These are phyloP conservation scores for Coriolopsis trogii DNA, from an alignment of 1,284 basidiomycete species.

Conservation along the genomic window DNA sequence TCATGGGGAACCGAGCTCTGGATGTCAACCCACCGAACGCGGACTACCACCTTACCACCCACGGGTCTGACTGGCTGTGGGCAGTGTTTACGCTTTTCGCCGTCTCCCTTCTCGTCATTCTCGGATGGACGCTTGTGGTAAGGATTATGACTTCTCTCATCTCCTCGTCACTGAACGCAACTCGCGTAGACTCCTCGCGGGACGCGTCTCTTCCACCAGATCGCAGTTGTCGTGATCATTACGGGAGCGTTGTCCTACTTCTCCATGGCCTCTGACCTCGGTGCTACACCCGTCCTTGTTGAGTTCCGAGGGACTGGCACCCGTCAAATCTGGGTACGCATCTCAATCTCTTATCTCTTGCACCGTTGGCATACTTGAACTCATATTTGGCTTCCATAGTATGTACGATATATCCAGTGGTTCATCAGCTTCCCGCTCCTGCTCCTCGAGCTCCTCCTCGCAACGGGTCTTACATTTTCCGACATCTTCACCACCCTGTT, in stretches of 20 bases:
- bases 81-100: constrained; percentile 56
- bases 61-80: constrained; percentile 58
- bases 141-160: neutral
- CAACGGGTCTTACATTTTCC: constrained; percentile 53
- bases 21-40: constrained; percentile 43
- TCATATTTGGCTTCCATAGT: too few relatives aligned
- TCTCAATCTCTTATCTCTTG: neutral
- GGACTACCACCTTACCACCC: constrained; percentile 40
- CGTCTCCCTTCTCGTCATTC: constrained; percentile 40
- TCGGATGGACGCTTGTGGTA: constrained; percentile 45
- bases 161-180: neutral
- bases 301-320: constrained; percentile 89
- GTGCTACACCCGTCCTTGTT: constrained; percentile 63
- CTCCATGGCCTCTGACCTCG: constrained; percentile 51
- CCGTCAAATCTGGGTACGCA: constrained; percentile 47
- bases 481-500: constrained; percentile 58
- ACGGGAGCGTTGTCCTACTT: constrained; percentile 52
- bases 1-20: constrained; percentile 18
- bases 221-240: constrained; percentile 48
- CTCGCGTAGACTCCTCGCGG: constrained; percentile 40
- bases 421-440: constrained; percentile 60
- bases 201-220: constrained; percentile 50
- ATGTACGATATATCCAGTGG: constrained; percentile 59
- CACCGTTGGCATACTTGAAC: too few relatives aligned
- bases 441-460: constrained; percentile 52